A percentile compares a stretch with the other conserved stretches of the same genome.
phyloP scores from a whole-genome alignment of 306 rosid species.

The Quercus alba region DNA sequence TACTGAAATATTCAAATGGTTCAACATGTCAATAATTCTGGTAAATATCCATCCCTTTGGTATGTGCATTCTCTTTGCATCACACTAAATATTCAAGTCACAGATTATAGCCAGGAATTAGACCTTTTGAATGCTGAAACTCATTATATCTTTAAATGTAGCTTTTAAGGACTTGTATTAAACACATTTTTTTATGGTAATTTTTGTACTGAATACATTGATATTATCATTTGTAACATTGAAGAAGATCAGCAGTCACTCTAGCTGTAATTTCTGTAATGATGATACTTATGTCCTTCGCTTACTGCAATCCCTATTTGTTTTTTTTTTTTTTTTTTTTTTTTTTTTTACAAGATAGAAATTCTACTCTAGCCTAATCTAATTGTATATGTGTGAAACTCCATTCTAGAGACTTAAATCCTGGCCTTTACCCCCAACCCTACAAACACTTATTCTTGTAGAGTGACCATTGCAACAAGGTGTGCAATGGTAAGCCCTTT shows the following conservation, averaged over 20 bases:
- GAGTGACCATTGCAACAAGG: no score
- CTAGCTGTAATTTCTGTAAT: no score
- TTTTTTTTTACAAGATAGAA: background rate
- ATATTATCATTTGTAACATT: background rate
- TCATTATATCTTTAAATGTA: background rate
- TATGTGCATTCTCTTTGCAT: background rate
- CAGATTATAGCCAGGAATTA: background rate
- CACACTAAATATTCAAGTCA: background rate
- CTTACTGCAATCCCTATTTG: no score
- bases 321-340: background rate
- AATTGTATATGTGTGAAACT: no score
- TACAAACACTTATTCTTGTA: no score
- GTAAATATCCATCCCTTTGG: background rate
- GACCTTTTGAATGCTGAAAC: background rate
- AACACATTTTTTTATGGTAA: background rate
- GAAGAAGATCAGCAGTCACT: no score
- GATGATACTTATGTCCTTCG: no score
- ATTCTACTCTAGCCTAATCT: no score
- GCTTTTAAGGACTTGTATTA: background rate
- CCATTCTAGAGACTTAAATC: no score
- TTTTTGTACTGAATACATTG: no score
- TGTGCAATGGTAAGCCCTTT: background rate
- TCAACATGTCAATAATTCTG: background rate
- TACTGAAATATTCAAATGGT: conserved; percentile 3
- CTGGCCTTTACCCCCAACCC: accelerated